These are phyloP conservation scores for Phalaenopsis hybrid DNA, from an alignment of 116 monocot species.

Conservation along the genomic window DNA sequence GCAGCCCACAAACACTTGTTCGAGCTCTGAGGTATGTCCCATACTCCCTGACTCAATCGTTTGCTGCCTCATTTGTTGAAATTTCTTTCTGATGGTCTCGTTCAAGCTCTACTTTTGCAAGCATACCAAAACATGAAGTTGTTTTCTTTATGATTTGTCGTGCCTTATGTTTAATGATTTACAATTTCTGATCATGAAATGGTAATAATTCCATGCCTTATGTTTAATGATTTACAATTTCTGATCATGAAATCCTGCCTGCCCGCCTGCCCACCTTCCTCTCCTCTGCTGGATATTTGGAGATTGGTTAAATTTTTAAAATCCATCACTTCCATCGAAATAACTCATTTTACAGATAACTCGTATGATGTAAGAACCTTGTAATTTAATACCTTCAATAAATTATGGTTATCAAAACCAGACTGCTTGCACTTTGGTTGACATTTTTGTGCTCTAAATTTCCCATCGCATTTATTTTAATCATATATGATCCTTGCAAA, in stretches of 20 bases:
- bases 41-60: background rate
- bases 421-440: background rate
- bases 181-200: background rate
- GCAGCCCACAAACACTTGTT: conserved; percentile 93
- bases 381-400: no score
- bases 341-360: no score
- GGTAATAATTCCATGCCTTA: background rate
- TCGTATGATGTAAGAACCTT: no score
- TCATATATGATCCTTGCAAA: no score
- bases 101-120: background rate
- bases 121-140: no score
- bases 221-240: no score
- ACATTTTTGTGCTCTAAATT: background rate
- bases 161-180: background rate
- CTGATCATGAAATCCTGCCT: no score
- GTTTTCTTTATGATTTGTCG: background rate
- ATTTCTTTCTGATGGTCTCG: conserved; percentile 6
- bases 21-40: conserved; percentile 74
- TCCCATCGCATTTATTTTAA: background rate
- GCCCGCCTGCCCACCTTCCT: no score
- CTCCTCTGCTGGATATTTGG: no score
- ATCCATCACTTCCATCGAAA: no score
- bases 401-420: no score
- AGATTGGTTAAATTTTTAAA: no score
- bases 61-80: background rate